These are phyloP conservation scores for Citrus unshiu DNA, from an alignment of 345 rosid species.

Conservation along the genomic window DNA sequence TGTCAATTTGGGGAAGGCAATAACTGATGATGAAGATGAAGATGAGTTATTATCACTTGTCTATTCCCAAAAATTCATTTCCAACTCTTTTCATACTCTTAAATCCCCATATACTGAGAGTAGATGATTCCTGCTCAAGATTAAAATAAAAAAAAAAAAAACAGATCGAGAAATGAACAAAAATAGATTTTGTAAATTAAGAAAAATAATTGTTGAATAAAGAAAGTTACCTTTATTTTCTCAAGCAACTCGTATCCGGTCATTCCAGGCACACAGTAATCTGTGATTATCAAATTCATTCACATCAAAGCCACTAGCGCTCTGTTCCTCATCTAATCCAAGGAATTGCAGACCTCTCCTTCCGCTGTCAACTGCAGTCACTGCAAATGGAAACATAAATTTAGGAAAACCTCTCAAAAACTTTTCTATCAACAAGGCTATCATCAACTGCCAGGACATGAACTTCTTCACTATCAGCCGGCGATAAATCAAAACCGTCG, in stretches of 20 bases:
- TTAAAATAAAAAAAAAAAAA: neutral
- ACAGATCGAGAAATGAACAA: neutral
- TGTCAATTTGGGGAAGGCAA: too few species aligned
- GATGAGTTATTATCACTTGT: too few species aligned
- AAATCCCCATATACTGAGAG: slow-evolving; percentile 21
- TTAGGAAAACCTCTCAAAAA: neutral
- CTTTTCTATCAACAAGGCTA: too few species aligned
- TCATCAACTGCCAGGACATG: too few species aligned
- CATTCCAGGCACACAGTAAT: slow-evolving; percentile 99
- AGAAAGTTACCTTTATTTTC: slow-evolving; percentile 61
- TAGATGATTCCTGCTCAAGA: slow-evolving; percentile 63
- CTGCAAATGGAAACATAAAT: slow-evolving; percentile 29
- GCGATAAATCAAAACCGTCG: slow-evolving; percentile 34
- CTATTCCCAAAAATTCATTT: too few species aligned
- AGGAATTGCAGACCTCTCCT: slow-evolving; percentile 70
- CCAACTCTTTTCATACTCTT: too few species aligned
- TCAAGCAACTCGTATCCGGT: slow-evolving; percentile 91
- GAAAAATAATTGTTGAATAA: neutral
- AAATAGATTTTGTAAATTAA: too few species aligned
- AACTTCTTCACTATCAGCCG: slow-evolving; percentile 45
- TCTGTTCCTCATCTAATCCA: slow-evolving; percentile 63
- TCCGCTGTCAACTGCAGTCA: slow-evolving; percentile 88
- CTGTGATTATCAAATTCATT: slow-evolving; percentile 59
- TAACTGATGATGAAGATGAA: too few species aligned
- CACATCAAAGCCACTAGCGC: slow-evolving; percentile 37